Base-by-base conservation (phyloP, 2,329 filamentous ascomycete genomes). In the Cladophialophora carrionii region DNA sequence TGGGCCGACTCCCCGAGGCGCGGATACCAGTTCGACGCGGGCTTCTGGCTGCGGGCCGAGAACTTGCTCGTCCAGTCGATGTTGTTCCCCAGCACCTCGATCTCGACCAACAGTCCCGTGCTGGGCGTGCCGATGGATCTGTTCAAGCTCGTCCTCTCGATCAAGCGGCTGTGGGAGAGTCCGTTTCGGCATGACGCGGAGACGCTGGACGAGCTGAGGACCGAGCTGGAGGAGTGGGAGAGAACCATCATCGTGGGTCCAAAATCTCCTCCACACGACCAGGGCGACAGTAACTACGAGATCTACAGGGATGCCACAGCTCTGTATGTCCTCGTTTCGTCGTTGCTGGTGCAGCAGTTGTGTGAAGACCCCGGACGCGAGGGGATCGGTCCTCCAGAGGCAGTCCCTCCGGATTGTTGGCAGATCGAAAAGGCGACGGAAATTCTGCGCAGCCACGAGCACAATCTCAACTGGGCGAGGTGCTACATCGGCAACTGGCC, bases 211-310 rank as follows among this genome's bases (percentile, higher is more conserved):
- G 29, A 63, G 34, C 29, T 66, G 10, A 61, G 41, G 34, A 49
- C 41, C 41, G 66, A 68, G 34, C n/a, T 68, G 52, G 57, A 63
- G 20, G 51, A 65, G 41, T 68, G 66, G 66, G 66, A 68, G 52
- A 46, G 51, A 2, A 24, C 43, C 1, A 49, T 68, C 17, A n/a
- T 43, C 17, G 17, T 7, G 37, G 5, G 14, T 3, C 37, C 37
- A 3, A 6, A 17, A 17, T 43, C 37, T 7, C 57, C 63, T 10
- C 24, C 48, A 29, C 54, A 64, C 29, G 17, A 17, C n/a, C 20
- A 57, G 9, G 32, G 14, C 8, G 49, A 48, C 31, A 17, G 9
- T 6, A 32, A 63, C 29, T 46, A 55, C 43, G 24, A 32, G n/a
- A 24, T 62, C 24, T 68, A 68, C 56, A 63, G 43, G 31, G 63